phyloP scores from a whole-genome alignment of 2,329 filamentous ascomycete species.

The Fusarium sororula region DNA sequence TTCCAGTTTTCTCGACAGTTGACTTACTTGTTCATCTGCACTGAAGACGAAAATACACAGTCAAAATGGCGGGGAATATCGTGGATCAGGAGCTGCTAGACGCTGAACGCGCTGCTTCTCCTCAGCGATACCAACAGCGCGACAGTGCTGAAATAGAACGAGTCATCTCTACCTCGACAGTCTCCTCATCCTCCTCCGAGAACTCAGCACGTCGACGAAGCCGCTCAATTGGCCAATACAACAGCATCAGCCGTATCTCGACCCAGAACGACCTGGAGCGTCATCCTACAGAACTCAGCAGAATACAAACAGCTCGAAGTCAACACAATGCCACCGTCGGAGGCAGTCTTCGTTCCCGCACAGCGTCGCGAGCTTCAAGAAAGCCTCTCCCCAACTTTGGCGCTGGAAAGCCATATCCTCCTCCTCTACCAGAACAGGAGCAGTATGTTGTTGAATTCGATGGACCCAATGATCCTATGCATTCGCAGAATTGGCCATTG shows the following conservation, averaged over 20 bases:
- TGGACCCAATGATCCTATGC: constrained; percentile 81
- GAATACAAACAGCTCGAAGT: constrained; percentile 75
- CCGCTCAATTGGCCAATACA: constrained; percentile 42
- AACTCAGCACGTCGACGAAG: constrained; percentile 25
- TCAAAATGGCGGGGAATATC: constrained; percentile 56
- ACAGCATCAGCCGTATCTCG: constrained; percentile 67
- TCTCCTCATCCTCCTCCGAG: constrained; percentile 60
- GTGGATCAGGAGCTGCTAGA: constrained; percentile 63
- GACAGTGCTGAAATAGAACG: constrained; percentile 67
- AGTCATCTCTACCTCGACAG: constrained; percentile 61
- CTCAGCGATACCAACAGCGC: constrained; percentile 50
- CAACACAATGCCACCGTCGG: constrained; percentile 81
- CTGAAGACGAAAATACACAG: background rate
- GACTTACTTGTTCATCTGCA: background rate
- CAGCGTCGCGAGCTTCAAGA: constrained; percentile 57
- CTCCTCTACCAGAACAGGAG: constrained; percentile 73
- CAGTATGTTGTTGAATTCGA: constrained; percentile 88
- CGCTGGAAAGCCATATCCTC: constrained; percentile 78
- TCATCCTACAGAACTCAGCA: constrained; percentile 73
- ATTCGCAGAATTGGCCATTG: constrained; percentile 87
- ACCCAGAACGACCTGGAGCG: constrained; percentile 75
- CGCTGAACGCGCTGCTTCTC: constrained; percentile 65
- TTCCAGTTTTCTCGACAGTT: background rate
- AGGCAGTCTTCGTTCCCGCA: constrained; percentile 49
- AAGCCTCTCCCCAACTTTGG: constrained; percentile 75